Base-by-base conservation (phyloP, 1,139 yeast species). In the Magnusiomyces tetraspermus region DNA sequence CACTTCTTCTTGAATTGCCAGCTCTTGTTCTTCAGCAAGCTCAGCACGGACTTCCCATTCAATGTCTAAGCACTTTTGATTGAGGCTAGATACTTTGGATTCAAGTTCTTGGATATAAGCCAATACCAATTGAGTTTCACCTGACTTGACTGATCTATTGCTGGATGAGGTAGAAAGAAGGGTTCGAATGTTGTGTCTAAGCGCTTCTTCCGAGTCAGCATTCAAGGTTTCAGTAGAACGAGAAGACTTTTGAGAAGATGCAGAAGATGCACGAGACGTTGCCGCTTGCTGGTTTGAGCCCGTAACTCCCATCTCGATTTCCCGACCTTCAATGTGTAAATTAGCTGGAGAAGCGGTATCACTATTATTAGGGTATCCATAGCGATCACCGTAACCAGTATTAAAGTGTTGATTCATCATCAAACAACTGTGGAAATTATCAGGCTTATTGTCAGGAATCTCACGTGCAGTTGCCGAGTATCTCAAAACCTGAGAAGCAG, bases 401-500 rank as follows among this genome's bases (percentile, higher is more conserved):
- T 36, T 36, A 36, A 36, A 10, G 24, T 21, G 17, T 19, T 5
- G 5, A 15, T 6, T 30, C 8, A 30, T 8, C 33, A 30, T 30
- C 33, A 30, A 8, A 30, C 33, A 8, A 13, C 8, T 30, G 13
- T 30, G 8, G 33, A 13, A 8, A 30, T 13, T 19, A 10, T 38
- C 42, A 10, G 5, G 8, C 3, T 21, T 24, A 6, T 36, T 47
- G 15, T 46, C 42, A 6, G 60, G 54, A 22, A 66, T 61, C 15
- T 66, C 65, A 15, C 66, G 57, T 1, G 69, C 71, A 45, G 73
- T 68, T 23, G 74, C 68, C 2, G 73, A 65, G 51, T 73, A 73
- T 50, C 73, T 59, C 50, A 75, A 62, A 23, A 75, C 71, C 57
- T 73, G 77, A n/a, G 79, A 66, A 43, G 80, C 78, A 10, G 81